Evolutionary conservation across 108 stramenopile species (phyloP).

Genomic region (Nitzschia sp.): DNA sequence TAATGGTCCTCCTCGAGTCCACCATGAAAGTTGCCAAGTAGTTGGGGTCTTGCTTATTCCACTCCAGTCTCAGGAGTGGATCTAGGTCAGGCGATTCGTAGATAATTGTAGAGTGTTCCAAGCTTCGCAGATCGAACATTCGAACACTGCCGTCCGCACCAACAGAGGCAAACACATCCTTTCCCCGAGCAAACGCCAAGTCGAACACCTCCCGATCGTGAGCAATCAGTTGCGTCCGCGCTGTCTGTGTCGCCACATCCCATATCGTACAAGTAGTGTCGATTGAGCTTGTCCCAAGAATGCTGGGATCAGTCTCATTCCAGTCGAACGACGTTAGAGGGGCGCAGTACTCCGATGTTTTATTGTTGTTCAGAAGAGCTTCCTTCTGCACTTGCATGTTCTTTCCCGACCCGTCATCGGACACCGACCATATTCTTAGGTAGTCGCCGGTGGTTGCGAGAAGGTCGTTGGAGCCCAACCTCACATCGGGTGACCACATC

Average conservation of each 20-base stretch:
- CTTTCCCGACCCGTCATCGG: constrained; percentile 46
- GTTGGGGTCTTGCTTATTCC: constrained; percentile 99
- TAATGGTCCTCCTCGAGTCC: constrained; percentile 84
- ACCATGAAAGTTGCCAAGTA: constrained; percentile 94
- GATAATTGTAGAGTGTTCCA: constrained; percentile 97
- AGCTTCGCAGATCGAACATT: constrained; percentile 93
- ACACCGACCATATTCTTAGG: constrained; percentile 89
- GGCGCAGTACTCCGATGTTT: constrained; percentile 96
- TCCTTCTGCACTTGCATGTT: constrained; percentile 71
- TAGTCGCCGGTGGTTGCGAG: constrained; percentile 98
- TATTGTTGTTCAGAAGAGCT: constrained; percentile 94
- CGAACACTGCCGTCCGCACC: constrained; percentile 98
- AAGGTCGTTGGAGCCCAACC: constrained; percentile 69
- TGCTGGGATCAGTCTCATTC: constrained; percentile 90
- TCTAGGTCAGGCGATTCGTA: constrained; percentile 93
- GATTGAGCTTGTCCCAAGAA: constrained; percentile 90
- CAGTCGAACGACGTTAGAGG: constrained; percentile 96
- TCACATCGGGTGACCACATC: constrained; percentile 80
- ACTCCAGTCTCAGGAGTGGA: constrained; percentile 92
- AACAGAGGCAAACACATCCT: constrained; percentile 96
- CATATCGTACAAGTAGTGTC: constrained; percentile 99
- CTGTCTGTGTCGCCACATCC: constrained; percentile 87
- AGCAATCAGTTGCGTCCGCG: constrained; percentile 97
- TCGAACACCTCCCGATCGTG: constrained; percentile 99
- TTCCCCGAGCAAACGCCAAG: constrained; percentile 91